Percentiles rank a stretch among this genome's conserved stretches.
These are phyloP conservation scores for Ichthyophthirius multifiliis DNA, from an alignment of 169 alveolate species.

Conservation along the genomic window DNA sequence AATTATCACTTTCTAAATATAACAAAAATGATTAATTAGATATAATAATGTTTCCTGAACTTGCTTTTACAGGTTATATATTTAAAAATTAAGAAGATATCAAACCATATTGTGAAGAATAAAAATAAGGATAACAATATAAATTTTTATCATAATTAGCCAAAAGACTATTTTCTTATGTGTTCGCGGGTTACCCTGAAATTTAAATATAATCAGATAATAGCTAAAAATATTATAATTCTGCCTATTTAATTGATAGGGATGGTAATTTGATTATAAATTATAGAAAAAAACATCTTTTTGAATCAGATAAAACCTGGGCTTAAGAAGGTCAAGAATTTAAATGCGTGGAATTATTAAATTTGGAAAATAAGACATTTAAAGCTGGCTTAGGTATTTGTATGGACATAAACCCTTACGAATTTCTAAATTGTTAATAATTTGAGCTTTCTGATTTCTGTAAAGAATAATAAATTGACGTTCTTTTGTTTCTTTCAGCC, in stretches of 20 bases:
- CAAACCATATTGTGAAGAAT: conserved; percentile 44
- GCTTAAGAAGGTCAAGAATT: conserved; percentile 57
- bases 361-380: conserved; percentile 25
- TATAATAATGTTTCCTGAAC: conserved; percentile 63
- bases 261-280: conserved; percentile 48
- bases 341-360: conserved; percentile 33
- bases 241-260: conserved; percentile 50
- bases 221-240: conserved; percentile 52
- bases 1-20: conserved; percentile 11
- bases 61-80: conserved; percentile 60
- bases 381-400: conserved; percentile 67
- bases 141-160: conserved; percentile 52
- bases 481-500: conserved; percentile 44
- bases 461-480: conserved; percentile 45
- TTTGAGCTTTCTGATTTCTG: conserved; percentile 62
- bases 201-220: not conserved
- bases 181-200: conserved; percentile 58
- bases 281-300: conserved; percentile 54
- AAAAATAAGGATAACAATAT: conserved; percentile 49
- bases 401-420: conserved; percentile 66
- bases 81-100: conserved; percentile 47
- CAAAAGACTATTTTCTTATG: conserved; percentile 43
- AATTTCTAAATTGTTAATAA: conserved; percentile 38
- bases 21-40: conserved; percentile 40
- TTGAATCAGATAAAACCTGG: conserved; percentile 65